A percentile compares a stretch with the other conserved stretches of the same genome.
phyloP scores from a whole-genome alignment of 179 eudicot genomes.

The Heliamphora pulchella region DNA sequence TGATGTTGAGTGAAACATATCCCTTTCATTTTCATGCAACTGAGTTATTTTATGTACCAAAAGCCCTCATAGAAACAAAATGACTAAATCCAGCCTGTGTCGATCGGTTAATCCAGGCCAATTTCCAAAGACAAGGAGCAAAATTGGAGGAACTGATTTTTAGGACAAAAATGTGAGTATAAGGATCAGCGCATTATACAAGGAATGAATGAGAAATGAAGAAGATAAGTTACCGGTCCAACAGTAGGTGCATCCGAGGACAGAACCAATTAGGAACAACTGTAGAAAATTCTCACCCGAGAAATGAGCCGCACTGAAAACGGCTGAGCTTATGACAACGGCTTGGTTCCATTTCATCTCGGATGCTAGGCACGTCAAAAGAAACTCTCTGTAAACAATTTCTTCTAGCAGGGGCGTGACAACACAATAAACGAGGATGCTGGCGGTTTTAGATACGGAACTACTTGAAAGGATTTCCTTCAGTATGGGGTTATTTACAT shows the following conservation, averaged over 20 bases:
- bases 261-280: slow-evolving; percentile 45
- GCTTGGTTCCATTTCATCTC: slow-evolving; percentile 66
- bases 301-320: slow-evolving; percentile 72
- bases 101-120: background rate
- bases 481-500: slow-evolving; percentile 48
- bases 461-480: slow-evolving; percentile 62
- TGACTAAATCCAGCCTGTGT: background rate
- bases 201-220: slow-evolving; percentile 57
- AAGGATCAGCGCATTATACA: slow-evolving; percentile 68
- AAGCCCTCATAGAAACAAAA: background rate
- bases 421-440: slow-evolving; percentile 56
- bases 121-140: background rate
- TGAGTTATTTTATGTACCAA: background rate
- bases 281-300: slow-evolving; percentile 64
- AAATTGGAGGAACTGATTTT: background rate
- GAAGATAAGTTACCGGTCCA: slow-evolving; percentile 71
- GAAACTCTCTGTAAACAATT: slow-evolving; percentile 63
- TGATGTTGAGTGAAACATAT: background rate
- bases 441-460: slow-evolving; percentile 32
- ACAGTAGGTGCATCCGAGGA: slow-evolving; percentile 74
- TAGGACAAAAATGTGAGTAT: slow-evolving; percentile 27
- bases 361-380: slow-evolving; percentile 53
- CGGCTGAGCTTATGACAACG: slow-evolving; percentile 55
- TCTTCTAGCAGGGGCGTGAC: slow-evolving; percentile 76
- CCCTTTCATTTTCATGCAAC: background rate